Evolutionary conservation across 805 yeast species (phyloP), one percentile per base, ranked within the genome.

Genomic region (Nakazawaea ishiwadae): DNA sequence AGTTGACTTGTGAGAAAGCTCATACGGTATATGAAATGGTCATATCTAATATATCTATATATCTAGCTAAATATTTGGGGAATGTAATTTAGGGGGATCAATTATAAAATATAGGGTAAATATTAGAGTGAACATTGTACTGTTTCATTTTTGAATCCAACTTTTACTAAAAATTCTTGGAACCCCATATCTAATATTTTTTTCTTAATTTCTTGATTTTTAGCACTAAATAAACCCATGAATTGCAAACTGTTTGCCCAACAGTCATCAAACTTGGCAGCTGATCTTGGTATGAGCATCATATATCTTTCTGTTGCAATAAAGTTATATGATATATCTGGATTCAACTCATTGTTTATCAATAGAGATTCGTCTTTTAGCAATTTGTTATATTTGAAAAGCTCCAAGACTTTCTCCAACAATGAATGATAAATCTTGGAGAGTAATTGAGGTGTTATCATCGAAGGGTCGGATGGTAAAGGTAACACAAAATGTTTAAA

Each of bases 211-310:
- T 78, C 78, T 42, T 76, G 71, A 53, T 81, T 71, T 59, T 85
- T 89, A 38, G 89, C 90, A 45, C 85, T 70, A 40, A 90, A 57
- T 48, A 91, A 61, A 2, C 98, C 97, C 48, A 85, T 68, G 46
- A 77, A 77, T 0, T 95, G 97, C 35, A 88, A 74, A 0, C 96
- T 72, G 56, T 91, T 91, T 49, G 88, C 72, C 46, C 91, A 85
- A 27, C 81, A 62, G 7, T 66, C 69, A 31, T 73, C 69, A 53
- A 68, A 79, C 37, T 64, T 68, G 1, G 83, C 81, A 15, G 57
- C 52, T 2, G 81, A 66, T 53, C 97, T 74, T 15, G 99, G 98
- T 12, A 89, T 81, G 17, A 85, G 59, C 75, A 89, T 74, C 63
- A 91, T 75, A 86, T 93, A 93, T 40, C 77, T 73, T 35, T 78